Conservation (phyloP, 208 protist genomes). For the Blechomonas ayalai region DNA sequence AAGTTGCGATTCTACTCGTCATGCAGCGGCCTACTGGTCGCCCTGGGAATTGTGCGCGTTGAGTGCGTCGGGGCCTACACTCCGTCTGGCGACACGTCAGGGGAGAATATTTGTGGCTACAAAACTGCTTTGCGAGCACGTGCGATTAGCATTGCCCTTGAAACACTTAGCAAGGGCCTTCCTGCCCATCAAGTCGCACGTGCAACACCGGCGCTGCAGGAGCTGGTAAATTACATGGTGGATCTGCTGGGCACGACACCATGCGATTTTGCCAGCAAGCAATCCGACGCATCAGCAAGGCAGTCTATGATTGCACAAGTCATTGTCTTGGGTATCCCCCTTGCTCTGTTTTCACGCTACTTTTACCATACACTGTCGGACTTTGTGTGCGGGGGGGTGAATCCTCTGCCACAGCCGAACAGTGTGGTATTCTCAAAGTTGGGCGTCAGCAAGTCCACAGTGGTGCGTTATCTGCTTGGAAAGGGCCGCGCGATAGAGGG, state of each 20-base stretch:
- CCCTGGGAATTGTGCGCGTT: slow-evolving; percentile 56
- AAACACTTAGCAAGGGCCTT: slow-evolving; percentile 11
- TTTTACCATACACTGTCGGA: slow-evolving; percentile 30
- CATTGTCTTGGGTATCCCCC: slow-evolving; percentile 71
- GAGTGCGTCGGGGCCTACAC: slow-evolving; percentile 31
- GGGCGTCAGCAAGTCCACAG: slow-evolving; percentile 81
- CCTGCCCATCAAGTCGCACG: neutral
- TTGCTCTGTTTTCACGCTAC: slow-evolving; percentile 58
- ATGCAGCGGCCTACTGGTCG: slow-evolving; percentile 22
- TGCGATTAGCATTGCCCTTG: too few species aligned
- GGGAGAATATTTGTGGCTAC: slow-evolving; percentile 1
- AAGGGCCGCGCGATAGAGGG: slow-evolving; percentile 11
- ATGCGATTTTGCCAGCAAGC: too few species aligned
- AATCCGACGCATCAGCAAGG: too few species aligned
- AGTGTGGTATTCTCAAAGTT: slow-evolving; percentile 84
- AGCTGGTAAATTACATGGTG: slow-evolving; percentile 12
- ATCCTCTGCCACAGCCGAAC: slow-evolving; percentile 81
- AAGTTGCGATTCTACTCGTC: slow-evolving; percentile 47
- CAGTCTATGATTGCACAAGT: slow-evolving; percentile 83
- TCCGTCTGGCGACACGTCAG: neutral
- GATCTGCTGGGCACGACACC: slow-evolving; percentile 11
- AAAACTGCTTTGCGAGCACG: too few species aligned
- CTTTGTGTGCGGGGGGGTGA: slow-evolving; percentile 46
- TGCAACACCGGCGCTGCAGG: slow-evolving; percentile 1
- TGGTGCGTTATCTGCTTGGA: slow-evolving; percentile 70